Percentiles rank a stretch among this genome's conserved stretches.
Conservation (phyloP, 2,329 filamentous ascomycete genomes). For the Hypoxylon sp. region DNA sequence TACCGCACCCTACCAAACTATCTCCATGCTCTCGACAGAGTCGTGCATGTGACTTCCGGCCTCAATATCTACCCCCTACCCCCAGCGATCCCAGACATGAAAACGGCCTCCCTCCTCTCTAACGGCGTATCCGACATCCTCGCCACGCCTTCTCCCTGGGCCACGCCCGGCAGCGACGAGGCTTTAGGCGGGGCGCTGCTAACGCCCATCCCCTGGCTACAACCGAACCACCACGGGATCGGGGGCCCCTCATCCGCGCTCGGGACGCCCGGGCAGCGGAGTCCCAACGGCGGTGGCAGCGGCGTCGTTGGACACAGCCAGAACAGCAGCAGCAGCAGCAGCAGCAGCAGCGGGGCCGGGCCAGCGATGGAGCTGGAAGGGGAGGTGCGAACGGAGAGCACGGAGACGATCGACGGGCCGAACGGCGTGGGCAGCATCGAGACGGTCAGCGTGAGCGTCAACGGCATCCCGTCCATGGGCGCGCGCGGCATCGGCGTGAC, state of each 20-base stretch:
- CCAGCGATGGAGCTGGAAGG: constrained; percentile 63
- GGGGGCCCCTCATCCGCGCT: constrained; percentile 43
- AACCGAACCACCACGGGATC: constrained; percentile 50
- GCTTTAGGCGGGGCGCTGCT: constrained; percentile 89
- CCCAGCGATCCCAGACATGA: constrained; percentile 72
- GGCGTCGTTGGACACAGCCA: constrained; percentile 43
- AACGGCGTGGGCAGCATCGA: constrained; percentile 85
- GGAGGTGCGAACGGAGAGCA: constrained; percentile 79
- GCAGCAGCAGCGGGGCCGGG: constrained; percentile 46
- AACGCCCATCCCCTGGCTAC: constrained; percentile 93
- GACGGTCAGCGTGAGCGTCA: constrained; percentile 83
- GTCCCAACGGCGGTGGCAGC: constrained; percentile 19
- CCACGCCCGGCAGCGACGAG: constrained; percentile 83
- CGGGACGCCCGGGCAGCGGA: constrained; percentile 24
- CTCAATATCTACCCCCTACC: constrained; percentile 87
- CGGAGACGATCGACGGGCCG: constrained; percentile 84
- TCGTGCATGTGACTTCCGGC: constrained; percentile 89
- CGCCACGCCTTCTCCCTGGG: constrained; percentile 56
- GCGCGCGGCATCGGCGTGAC: constrained; percentile 73
- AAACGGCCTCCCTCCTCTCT: constrained; percentile 65
- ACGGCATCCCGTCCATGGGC: constrained; percentile 73
- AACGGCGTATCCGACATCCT: constrained; percentile 74
- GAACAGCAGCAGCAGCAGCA: constrained; percentile 53
- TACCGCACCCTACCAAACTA: constrained; percentile 88
- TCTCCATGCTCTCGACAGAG: constrained; percentile 90